Base-by-base conservation (phyloP, 305 asterid species). In the Nicotiana rustica region DNA sequence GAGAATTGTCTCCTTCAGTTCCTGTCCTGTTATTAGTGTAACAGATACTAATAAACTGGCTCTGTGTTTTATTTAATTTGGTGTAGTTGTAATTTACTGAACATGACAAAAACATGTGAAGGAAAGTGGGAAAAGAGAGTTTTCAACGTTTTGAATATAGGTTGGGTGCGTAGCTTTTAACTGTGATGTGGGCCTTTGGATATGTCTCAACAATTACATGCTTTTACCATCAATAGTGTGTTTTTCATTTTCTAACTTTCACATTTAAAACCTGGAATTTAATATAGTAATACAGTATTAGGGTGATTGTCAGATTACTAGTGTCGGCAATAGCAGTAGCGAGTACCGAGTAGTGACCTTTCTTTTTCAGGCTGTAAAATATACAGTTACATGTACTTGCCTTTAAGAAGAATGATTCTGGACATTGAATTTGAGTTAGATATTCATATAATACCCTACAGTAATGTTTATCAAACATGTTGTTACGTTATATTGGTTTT, bases 101-200 rank as follows among this genome's bases (percentile, higher is more conserved):
- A 29, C 80, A 52, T 75, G 17, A 29, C 80, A 75, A 52, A 75
- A 75, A 75, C 80, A 75, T 29, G 80, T 52, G 80, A 75, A 49
- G 80, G 64, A 52, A 14, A 75, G 25, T 25, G 41, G 62, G 65
- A 52, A 75, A 75, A 52, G 18, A 25, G 17, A 52, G 12, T 75
- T 75, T 75, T 75, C 47, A 52, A 52, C 80, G 65, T 75, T 75
- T 75, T 52, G 80, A 75, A 75, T 75, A 52, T 75, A 29, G 79
- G 10, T 17, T 21, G 65, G 29, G 25, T 25, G 25, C 17, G 0
- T 2, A 14, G 2, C 17, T 52, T 75, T 75, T 13, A 52, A 14
- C 65, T 44, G 5, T 65, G 10, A 47, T 6, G 65, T 75, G 66
- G 66, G 66, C 66, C 47, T 52, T 25, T 49, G 1, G 79, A 73